Evolutionary conservation across 2,329 filamentous ascomycete species (phyloP).

Genomic region (Zymoseptoria brevis): DNA sequence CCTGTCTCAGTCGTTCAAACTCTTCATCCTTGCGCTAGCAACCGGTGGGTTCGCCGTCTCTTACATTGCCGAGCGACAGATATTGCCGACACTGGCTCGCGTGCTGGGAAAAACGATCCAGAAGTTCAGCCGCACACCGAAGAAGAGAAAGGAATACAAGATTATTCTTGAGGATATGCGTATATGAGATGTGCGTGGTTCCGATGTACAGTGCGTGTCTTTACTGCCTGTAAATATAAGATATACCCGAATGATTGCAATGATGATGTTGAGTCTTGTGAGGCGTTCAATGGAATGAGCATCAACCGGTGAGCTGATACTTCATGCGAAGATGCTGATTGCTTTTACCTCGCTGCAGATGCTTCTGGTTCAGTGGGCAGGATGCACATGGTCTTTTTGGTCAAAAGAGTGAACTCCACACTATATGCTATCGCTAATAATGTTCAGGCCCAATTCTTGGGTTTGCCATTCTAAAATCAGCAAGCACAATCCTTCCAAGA

Average conservation of each 20-base stretch:
- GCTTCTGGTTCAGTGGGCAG: too few relatives aligned
- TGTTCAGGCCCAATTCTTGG: slow-evolving; percentile 45
- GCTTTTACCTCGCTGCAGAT: not conserved
- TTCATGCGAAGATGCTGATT: not conserved
- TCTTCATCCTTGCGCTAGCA: slow-evolving; percentile 65
- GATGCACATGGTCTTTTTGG: slow-evolving; percentile 10
- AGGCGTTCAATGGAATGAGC: not conserved
- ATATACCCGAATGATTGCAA: not conserved
- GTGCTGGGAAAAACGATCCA: slow-evolving; percentile 56
- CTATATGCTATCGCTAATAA: not conserved
- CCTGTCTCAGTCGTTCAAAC: slow-evolving; percentile 63
- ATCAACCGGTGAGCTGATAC: too few relatives aligned
- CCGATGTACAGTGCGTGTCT: not conserved
- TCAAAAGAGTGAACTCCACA: slow-evolving; percentile 14
- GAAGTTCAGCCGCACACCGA: slow-evolving; percentile 48
- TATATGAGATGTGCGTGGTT: slow-evolving; percentile 4
- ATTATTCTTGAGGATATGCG: slow-evolving; percentile 58
- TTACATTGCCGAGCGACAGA: slow-evolving; percentile 61
- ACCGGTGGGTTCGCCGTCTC: slow-evolving; percentile 59
- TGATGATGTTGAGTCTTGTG: not conserved
- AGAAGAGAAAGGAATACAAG: slow-evolving; percentile 85
- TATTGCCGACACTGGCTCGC: slow-evolving; percentile 63
- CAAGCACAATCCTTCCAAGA: slow-evolving; percentile 20
- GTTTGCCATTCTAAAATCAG: slow-evolving; percentile 36
- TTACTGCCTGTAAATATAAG: not conserved